Base-by-base conservation (phyloP, 441 rosid species). In the Metrosideros polymorpha region DNA sequence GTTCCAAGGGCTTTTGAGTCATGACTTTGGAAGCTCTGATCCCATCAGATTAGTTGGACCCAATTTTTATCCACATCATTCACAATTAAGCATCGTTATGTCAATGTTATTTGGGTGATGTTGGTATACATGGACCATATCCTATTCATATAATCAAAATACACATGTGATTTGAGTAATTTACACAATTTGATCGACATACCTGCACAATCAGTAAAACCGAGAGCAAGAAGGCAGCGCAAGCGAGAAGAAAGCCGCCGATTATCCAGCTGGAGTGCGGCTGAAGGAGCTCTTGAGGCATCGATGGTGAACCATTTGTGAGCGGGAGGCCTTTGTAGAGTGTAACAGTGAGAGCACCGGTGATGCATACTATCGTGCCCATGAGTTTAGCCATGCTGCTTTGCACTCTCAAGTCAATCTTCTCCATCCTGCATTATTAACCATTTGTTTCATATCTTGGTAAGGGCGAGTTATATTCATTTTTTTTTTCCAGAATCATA, bases 301-400 rank as follows among this genome's bases (percentile, higher is more conserved):
- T 71, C 4, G 47, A 83, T 42, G 84, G 56, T 6, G 77, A 50
- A 53, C 35, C 57, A 82, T 19, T 71, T 32, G 56, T 53, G 47
- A 92, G 57, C 24, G 87, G 86, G 12, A 63, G 89, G 18, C 94
- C 93, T 86, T 87, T 90, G 85, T 87, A 89, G 14, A 90, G 86
- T 43, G 92, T 88, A 82, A 89, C 84, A 39, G 63, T 45, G 25
- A 90, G 88, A 39, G 91, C 93, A 25, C 93, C 91, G n/a, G 84
- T 55, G n/a, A 91, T 90, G n/a, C 88, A 91, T 42, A 88, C 86
- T 9, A 89, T 19, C 25, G 92, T 91, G 57, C 94, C 94, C 14
- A 90, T 79, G 52, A 86, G 56, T 86, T 91, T 92, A 7, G 91
- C 92, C 77, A 71, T 85, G 86, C 89, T 85, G 87, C 91, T 92